Conservation (phyloP, 2,329 filamentous ascomycete species). For the Fusarium setosum region DNA sequence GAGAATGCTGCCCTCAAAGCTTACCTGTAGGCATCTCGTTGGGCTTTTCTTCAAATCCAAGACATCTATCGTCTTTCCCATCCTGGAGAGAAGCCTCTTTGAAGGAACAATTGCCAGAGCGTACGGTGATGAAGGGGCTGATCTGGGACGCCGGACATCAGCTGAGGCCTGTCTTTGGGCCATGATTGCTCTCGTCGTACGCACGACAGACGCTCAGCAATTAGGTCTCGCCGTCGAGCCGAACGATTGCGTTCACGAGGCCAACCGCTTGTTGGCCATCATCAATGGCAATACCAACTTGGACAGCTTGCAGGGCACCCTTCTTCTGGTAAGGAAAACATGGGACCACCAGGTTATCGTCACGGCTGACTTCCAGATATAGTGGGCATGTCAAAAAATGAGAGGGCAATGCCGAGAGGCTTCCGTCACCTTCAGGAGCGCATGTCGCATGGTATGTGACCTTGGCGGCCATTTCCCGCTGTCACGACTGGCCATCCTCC, state of each 20-base stretch:
- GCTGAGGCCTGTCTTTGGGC: constrained; percentile 27
- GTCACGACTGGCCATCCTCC: constrained; percentile 9
- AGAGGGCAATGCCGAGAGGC: constrained; percentile 20
- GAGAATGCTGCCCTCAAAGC: constrained; percentile 4
- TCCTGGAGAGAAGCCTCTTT: constrained; percentile 17
- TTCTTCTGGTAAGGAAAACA: constrained; percentile 14
- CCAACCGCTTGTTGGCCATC: neutral
- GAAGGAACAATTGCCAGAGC: constrained; percentile 16
- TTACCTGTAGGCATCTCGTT: constrained; percentile 1
- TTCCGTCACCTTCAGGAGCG: constrained; percentile 14
- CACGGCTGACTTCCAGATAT: neutral
- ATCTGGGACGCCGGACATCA: neutral
- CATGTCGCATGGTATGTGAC: constrained; percentile 30
- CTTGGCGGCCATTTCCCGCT: constrained; percentile 22
- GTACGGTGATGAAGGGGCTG: neutral
- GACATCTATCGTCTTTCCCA: constrained; percentile 19
- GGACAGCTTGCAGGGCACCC: constrained; percentile 21
- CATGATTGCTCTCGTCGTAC: constrained; percentile 12
- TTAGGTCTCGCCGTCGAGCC: constrained; percentile 1
- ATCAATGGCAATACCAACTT: constrained; percentile 20
- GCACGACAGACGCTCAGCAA: constrained; percentile 5
- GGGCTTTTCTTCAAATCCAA: constrained; percentile 26
- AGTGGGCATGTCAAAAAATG: constrained; percentile 26
- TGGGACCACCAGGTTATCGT: fast-evolving
- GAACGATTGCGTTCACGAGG: constrained; percentile 13